Evolutionary conservation across 2,329 filamentous ascomycete genomes (phyloP).

Genomic region (Fusarium sp.): DNA sequence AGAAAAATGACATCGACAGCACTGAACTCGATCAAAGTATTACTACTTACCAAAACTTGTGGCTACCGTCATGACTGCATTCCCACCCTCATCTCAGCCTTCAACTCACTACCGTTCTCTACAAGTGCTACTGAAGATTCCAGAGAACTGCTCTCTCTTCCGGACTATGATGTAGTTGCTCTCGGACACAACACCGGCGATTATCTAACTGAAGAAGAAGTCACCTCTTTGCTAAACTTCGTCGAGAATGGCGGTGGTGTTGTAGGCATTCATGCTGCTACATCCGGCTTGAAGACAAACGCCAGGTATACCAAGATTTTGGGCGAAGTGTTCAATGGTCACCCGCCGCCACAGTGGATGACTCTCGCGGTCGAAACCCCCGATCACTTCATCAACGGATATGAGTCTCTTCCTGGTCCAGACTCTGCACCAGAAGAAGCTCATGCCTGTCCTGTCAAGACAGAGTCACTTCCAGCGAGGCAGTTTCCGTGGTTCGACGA

Average conservation of each 20-base stretch:
- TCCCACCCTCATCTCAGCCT: neutral
- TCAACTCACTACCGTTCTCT: slow-evolving; percentile 1
- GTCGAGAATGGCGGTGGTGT: slow-evolving; percentile 14
- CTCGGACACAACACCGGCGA: slow-evolving; percentile 20
- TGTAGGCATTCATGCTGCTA: slow-evolving; percentile 25
- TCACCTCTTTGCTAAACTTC: neutral
- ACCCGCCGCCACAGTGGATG: slow-evolving; percentile 24
- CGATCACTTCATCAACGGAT: neutral
- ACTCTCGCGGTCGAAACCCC: neutral
- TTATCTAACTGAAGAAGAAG: neutral
- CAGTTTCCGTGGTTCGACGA: slow-evolving; percentile 21
- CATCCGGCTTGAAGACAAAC: neutral
- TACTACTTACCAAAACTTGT: slow-evolving; percentile 21
- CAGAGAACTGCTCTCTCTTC: neutral
- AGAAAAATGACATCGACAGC: neutral
- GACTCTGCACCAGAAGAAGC: neutral
- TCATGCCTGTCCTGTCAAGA: neutral
- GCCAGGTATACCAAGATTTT: slow-evolving; percentile 9
- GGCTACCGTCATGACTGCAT: slow-evolving; percentile 27
- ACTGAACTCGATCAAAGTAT: neutral
- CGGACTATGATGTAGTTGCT: neutral
- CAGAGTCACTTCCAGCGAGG: accelerated
- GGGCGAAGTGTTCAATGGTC: slow-evolving; percentile 8
- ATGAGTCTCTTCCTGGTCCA: neutral
- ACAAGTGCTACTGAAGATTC: slow-evolving; percentile 14